A percentile compares a stretch with the other conserved stretches of the same genome.
Evolutionary conservation across 768 basidiomycete species (phyloP).

Genomic region (Tulasnella calospora): DNA sequence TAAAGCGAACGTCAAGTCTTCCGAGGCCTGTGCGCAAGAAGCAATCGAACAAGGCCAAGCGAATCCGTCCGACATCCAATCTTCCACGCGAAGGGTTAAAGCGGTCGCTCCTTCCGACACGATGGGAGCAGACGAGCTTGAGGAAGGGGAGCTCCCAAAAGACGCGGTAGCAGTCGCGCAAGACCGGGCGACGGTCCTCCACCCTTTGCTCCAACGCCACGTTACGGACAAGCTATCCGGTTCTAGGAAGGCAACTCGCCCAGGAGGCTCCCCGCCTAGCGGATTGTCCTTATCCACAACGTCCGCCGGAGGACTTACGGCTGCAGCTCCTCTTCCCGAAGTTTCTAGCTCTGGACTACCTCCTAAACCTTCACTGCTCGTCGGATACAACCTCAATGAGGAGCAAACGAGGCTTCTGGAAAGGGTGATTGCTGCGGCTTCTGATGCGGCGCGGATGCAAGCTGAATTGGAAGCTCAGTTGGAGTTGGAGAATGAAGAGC

Average conservation of each 20-base stretch:
- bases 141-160: slow-evolving; percentile 24
- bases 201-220: slow-evolving; percentile 21
- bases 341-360: neutral
- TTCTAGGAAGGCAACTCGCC: neutral
- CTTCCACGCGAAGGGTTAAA: slow-evolving; percentile 17
- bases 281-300: neutral
- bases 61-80: slow-evolving; percentile 10
- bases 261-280: neutral
- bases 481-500: slow-evolving; percentile 25
- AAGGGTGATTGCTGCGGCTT: slow-evolving; percentile 24
- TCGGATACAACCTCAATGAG: slow-evolving; percentile 22
- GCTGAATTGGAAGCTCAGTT: slow-evolving; percentile 27
- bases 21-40: neutral
- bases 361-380: slow-evolving; percentile 7
- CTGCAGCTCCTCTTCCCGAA: neutral
- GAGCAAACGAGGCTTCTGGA: slow-evolving; percentile 27
- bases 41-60: slow-evolving; percentile 22
- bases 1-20: slow-evolving; percentile 30
- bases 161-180: slow-evolving; percentile 15
- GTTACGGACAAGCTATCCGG: slow-evolving; percentile 19
- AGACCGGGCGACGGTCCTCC: slow-evolving; percentile 13
- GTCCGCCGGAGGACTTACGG: slow-evolving; percentile 8
- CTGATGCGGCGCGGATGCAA: slow-evolving; percentile 26
- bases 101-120: neutral
- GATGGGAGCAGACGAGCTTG: neutral